These are phyloP conservation scores for Solanum sitiens DNA, from an alignment of 257 asterid species.

Conservation along the genomic window DNA sequence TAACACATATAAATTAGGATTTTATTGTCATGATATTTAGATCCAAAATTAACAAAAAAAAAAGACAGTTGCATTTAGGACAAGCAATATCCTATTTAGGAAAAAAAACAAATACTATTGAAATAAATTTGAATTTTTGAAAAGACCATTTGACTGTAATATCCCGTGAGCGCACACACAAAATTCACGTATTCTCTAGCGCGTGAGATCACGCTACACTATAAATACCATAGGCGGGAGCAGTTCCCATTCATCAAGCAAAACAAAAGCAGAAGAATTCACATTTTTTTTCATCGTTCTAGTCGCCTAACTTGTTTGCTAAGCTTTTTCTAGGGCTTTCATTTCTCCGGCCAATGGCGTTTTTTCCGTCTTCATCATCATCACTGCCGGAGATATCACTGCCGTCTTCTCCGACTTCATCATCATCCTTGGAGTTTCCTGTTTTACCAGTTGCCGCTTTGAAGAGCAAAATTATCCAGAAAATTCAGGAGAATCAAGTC, in stretches of 20 bases:
- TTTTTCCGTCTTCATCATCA: slow-evolving; percentile 38
- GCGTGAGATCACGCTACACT: not conserved
- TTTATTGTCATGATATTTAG: not conserved
- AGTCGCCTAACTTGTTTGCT: not conserved
- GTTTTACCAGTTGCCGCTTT: slow-evolving; percentile 52
- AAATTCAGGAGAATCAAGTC: slow-evolving; percentile 75
- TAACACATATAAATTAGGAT: not conserved
- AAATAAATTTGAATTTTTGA: not conserved
- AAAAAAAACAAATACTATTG: not conserved
- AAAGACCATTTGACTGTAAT: not conserved
- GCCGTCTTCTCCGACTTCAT: not conserved
- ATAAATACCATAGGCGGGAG: not conserved
- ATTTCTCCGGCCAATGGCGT: slow-evolving; percentile 27
- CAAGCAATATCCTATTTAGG: not conserved
- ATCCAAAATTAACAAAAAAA: no score
- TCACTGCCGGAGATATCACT: not conserved
- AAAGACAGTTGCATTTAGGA: not conserved
- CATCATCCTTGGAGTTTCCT: slow-evolving; percentile 27
- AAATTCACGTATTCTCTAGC: not conserved
- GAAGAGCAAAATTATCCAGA: slow-evolving; percentile 55
- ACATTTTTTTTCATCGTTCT: not conserved
- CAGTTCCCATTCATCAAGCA: not conserved
- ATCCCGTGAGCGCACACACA: not conserved
- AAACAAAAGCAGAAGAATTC: not conserved
- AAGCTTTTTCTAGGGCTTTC: not conserved